Base-by-base conservation (phyloP, 176 grass and related monocot species). In the Avena insularis region DNA sequence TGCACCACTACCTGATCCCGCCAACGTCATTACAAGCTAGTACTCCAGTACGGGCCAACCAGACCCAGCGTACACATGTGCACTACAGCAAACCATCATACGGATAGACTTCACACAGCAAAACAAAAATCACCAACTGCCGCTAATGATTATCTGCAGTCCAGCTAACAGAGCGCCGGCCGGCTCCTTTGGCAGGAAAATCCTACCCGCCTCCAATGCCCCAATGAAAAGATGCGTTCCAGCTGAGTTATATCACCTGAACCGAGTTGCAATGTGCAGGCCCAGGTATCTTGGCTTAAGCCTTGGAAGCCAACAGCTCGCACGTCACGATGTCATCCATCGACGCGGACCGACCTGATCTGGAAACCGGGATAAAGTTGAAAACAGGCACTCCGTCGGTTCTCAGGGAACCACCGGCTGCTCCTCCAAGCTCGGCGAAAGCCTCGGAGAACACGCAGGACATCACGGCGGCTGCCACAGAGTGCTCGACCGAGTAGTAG, bases 301-400 rank as follows among this genome's bases (percentile, higher is more conserved):
- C 68, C 77, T 92, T 93, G 58, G 88, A 98, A 3, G 88, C 96
- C 73, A 95, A 69, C n/a, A 98, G 80, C 86, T 98, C 93, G 33
- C 92, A 98, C 16, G 91, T 91, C 31, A 98, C 79, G 17, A 95
- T 70, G 49, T 98, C 87, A 20, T 85, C 87, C 20, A 58, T 72
- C 2, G 86, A 91, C 12, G 87, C 57, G 1, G 87, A 95, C 77
- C 81, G 56, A 6, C 93, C 96, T 8, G 96, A 94, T 38, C 90
- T 85, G 3, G 88, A 70, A 17, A 98, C 96, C 3, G 96, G 96
- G 54, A 98, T 66, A 12, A 98, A 67, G 60, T 89, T 98, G 87
- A 91, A 98, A 38, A 71, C 29, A 13, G 90, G 92, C 3, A 29
- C 2, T 2, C 71, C 71, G 1, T 36, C 40, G 14, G 68, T 67